A percentile compares a stretch with the other conserved stretches of the same genome.
phyloP scores from a whole-genome alignment of 2,329 filamentous ascomycete species.

The Diaporthe aspalathi region DNA sequence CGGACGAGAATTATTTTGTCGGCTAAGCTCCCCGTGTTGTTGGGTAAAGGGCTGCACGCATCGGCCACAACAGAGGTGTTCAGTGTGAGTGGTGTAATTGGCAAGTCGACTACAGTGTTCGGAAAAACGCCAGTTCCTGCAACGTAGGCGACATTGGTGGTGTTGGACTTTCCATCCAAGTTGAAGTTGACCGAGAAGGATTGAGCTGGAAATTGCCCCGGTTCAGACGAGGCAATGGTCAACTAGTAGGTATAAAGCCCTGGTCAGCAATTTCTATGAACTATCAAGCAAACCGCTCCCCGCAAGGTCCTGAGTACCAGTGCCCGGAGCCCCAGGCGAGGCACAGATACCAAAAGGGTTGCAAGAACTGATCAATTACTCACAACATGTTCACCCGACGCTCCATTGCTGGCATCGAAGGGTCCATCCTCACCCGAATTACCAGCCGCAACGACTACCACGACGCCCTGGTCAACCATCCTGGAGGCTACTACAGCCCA shows the following conservation, averaged over 20 bases:
- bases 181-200: slow-evolving; percentile 14
- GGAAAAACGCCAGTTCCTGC: slow-evolving; percentile 15
- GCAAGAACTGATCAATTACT: background rate
- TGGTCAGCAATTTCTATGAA: background rate
- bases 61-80: slow-evolving; percentile 42
- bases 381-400: slow-evolving; percentile 32
- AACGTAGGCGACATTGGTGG: background rate
- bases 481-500: slow-evolving; percentile 39
- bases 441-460: slow-evolving; percentile 35
- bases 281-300: background rate
- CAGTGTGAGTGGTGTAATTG: slow-evolving; percentile 39
- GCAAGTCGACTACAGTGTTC: slow-evolving; percentile 21
- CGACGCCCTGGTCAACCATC: slow-evolving; percentile 34
- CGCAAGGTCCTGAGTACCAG: background rate
- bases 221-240: slow-evolving; percentile 15
- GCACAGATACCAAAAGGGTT: slow-evolving; percentile 11
- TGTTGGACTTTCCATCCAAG: slow-evolving; percentile 1
- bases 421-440: slow-evolving; percentile 32
- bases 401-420: slow-evolving; percentile 28
- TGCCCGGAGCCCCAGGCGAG: background rate
- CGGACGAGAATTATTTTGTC: slow-evolving; percentile 54
- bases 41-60: slow-evolving; percentile 49
- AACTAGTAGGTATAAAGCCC: background rate
- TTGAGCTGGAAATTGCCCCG: background rate
- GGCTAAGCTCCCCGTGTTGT: slow-evolving; percentile 44